phyloP scores from a whole-genome alignment of 192 early-diverging fungal genomes.

The Pilaira anomala region DNA sequence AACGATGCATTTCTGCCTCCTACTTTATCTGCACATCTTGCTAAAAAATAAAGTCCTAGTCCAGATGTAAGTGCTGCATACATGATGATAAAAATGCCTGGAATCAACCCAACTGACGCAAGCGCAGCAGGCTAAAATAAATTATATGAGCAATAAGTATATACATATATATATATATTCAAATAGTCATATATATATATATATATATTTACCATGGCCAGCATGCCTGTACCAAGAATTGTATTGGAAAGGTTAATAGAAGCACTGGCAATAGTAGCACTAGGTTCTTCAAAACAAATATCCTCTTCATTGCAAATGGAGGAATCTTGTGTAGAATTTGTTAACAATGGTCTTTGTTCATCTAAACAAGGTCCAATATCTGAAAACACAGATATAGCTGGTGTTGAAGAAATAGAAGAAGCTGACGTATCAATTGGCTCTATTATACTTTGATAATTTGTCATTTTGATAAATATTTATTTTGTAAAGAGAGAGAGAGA shows the following conservation, averaged over 20 bases:
- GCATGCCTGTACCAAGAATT: conserved; percentile 92
- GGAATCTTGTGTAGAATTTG: neutral
- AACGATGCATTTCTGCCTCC: conserved; percentile 82
- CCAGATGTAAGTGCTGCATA: conserved; percentile 72
- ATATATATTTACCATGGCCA: conserved; percentile 78
- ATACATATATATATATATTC: conserved; percentile 26
- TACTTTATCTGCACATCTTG: conserved; percentile 70
- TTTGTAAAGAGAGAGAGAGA: neutral
- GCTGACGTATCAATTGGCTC: neutral
- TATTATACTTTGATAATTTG: conserved; percentile 12
- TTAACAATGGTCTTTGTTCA: conserved; percentile 3
- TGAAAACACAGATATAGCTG: conserved; percentile 12
- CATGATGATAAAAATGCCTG: conserved; percentile 79
- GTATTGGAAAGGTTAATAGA: conserved; percentile 91
- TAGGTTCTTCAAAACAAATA: conserved; percentile 17
- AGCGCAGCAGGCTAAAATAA: conserved; percentile 74
- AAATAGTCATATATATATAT: neutral
- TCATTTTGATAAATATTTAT: neutral
- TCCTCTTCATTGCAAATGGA: neutral
- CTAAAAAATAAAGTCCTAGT: conserved; percentile 84
- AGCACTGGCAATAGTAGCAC: conserved; percentile 65
- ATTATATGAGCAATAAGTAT: too few species aligned
- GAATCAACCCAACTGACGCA: conserved; percentile 74
- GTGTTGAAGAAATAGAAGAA: conserved; percentile 12
- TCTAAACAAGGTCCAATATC: neutral